Evolutionary conservation across 495 filamentous ascomycete genomes (phyloP).

Genomic region (Penicillium lividum): DNA sequence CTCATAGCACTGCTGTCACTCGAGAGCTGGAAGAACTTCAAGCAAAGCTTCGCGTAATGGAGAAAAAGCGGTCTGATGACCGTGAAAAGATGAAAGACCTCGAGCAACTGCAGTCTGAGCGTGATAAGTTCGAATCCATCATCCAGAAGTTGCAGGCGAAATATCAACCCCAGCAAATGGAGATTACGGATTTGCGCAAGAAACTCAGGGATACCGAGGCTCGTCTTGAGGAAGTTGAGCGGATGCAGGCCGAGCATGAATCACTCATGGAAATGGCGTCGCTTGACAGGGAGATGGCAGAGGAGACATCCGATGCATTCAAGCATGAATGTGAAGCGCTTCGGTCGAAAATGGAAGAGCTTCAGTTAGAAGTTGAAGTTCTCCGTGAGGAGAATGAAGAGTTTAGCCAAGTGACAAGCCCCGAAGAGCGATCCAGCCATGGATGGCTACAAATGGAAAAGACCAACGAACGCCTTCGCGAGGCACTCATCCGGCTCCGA

Average conservation of each 20-base stretch:
- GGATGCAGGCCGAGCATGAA: slow-evolving; percentile 79
- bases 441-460: slow-evolving; percentile 91
- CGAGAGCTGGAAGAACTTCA: slow-evolving; percentile 79
- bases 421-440: slow-evolving; percentile 81
- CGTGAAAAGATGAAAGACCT: slow-evolving; percentile 81
- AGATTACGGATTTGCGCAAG: slow-evolving; percentile 72
- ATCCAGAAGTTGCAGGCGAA: slow-evolving; percentile 92
- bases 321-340: slow-evolving; percentile 80
- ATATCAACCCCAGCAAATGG: slow-evolving; percentile 82
- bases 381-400: slow-evolving; percentile 85
- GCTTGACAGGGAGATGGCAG: slow-evolving; percentile 93
- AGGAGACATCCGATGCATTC: slow-evolving; percentile 80
- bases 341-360: slow-evolving; percentile 73
- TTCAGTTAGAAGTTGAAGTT: slow-evolving; percentile 84
- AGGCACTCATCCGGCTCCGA: slow-evolving; percentile 78
- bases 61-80: slow-evolving; percentile 81
- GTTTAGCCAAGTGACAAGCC: slow-evolving; percentile 76
- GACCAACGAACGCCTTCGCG: slow-evolving; percentile 82
- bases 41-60: slow-evolving; percentile 73
- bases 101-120: slow-evolving; percentile 74
- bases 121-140: slow-evolving; percentile 82
- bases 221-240: slow-evolving; percentile 66
- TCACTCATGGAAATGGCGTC: slow-evolving; percentile 82
- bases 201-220: slow-evolving; percentile 74
- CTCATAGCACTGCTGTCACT: slow-evolving; percentile 42